These are phyloP conservation scores for Candida tibetensis DNA, from an alignment of 805 yeast genomes.

Conservation along the genomic window DNA sequence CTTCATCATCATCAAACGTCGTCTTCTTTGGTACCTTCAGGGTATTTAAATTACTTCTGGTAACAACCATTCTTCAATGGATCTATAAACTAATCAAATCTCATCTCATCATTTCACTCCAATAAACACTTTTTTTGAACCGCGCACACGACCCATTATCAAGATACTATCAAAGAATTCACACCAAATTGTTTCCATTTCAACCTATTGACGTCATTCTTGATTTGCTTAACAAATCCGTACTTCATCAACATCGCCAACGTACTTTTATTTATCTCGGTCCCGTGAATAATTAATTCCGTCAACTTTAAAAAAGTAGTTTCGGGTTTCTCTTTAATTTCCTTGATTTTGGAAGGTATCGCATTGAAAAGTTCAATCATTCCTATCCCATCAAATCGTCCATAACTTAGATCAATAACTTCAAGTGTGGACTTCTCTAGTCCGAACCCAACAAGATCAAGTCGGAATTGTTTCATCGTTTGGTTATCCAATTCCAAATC, in stretches of 20 bases:
- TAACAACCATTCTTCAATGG: slow-evolving; percentile 22
- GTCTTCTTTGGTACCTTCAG: slow-evolving; percentile 24
- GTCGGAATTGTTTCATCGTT: slow-evolving; percentile 27
- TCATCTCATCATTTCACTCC: slow-evolving; percentile 5
- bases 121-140: not conserved
- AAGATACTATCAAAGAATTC: slow-evolving; percentile 22
- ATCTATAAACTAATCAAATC: slow-evolving; percentile 1
- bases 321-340: not conserved
- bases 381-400: slow-evolving; percentile 39
- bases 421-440: slow-evolving; percentile 15
- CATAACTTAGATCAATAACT: slow-evolving; percentile 37
- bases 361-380: slow-evolving; percentile 28
- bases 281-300: slow-evolving; percentile 30
- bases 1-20: slow-evolving; percentile 31
- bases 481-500: slow-evolving; percentile 38
- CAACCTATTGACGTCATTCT: slow-evolving; percentile 22
- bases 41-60: slow-evolving; percentile 24
- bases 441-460: slow-evolving; percentile 23
- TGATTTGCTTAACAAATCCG: slow-evolving; percentile 17
- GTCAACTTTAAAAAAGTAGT: slow-evolving; percentile 13
- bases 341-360: slow-evolving; percentile 5
- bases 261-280: slow-evolving; percentile 30
- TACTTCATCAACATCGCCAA: slow-evolving; percentile 16
- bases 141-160: slow-evolving; percentile 7
- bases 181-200: slow-evolving; percentile 38